phyloP scores from a whole-genome alignment of 2,329 filamentous ascomycete genomes.

The Tricladium varicosporioides region DNA sequence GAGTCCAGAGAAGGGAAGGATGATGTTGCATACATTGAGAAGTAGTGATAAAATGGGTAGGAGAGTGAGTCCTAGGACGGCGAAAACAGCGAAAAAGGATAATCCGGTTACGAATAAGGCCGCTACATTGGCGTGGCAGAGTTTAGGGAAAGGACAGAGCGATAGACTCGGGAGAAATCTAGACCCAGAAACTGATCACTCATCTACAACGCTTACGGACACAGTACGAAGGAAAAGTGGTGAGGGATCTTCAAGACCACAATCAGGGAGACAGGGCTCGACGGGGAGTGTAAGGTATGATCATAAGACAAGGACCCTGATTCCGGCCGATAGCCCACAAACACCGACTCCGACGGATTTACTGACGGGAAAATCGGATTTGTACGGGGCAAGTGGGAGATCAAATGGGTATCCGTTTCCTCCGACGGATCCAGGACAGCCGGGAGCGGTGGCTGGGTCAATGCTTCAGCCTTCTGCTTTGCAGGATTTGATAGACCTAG shows the following conservation, averaged over 20 bases:
- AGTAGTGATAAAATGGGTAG: constrained; percentile 47
- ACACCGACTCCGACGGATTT: constrained; percentile 27
- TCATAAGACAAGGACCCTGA: constrained; percentile 32
- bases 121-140: constrained; percentile 58
- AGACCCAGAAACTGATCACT: constrained; percentile 27
- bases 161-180: constrained; percentile 30
- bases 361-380: constrained; percentile 22
- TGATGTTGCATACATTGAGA: constrained; percentile 60
- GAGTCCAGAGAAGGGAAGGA: constrained; percentile 57
- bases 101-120: constrained; percentile 59
- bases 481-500: constrained; percentile 28
- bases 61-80: constrained; percentile 37
- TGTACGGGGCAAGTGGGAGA: constrained; percentile 20
- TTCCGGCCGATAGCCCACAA: constrained; percentile 22
- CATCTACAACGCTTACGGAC: constrained; percentile 25
- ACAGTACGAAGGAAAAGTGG: constrained; percentile 21
- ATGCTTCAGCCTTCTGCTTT: constrained; percentile 25
- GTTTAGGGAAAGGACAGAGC: constrained; percentile 23
- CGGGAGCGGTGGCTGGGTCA: constrained; percentile 28
- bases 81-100: constrained; percentile 38
- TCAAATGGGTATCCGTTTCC: constrained; percentile 34
- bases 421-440: constrained; percentile 28
- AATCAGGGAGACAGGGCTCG: constrained; percentile 11
- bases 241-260: constrained; percentile 18
- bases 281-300: constrained; percentile 31